These are phyloP conservation scores for Calycina herbarum DNA, from an alignment of 2,329 filamentous ascomycete genomes.

Conservation along the genomic window DNA sequence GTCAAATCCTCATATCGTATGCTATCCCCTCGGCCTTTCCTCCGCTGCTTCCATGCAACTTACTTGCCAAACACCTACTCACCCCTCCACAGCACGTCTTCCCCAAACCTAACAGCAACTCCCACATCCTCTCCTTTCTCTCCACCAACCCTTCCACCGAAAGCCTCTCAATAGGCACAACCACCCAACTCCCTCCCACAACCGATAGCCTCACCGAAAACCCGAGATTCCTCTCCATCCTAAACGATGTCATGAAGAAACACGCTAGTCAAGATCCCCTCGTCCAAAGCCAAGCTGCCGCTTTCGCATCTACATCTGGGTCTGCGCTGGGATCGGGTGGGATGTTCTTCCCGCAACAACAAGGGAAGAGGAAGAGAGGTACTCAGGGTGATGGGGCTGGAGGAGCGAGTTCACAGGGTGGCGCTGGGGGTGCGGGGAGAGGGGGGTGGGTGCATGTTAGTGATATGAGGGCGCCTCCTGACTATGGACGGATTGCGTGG, in stretches of 20 bases:
- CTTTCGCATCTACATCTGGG: conserved; percentile 59
- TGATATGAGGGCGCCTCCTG: conserved; percentile 62
- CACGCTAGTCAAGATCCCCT: conserved; percentile 58
- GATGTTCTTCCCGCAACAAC: conserved; percentile 47
- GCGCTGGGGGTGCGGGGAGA: conserved; percentile 57
- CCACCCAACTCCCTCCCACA: conserved; percentile 59
- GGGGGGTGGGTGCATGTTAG: conserved; percentile 67
- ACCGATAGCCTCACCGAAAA: conserved; percentile 62
- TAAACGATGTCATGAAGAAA: conserved; percentile 56
- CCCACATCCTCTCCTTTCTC: conserved; percentile 60
- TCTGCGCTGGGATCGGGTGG: conserved; percentile 54
- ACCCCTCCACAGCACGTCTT: conserved; percentile 52
- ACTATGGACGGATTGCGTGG: conserved; percentile 67
- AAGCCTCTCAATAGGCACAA: conserved; percentile 58
- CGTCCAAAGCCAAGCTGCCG: conserved; percentile 56
- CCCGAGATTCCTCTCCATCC: conserved; percentile 56
- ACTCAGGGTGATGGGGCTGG: conserved; percentile 49
- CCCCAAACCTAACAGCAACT: conserved; percentile 49
- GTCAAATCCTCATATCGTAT: conserved; percentile 37
- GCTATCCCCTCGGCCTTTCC: not conserved
- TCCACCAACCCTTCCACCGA: conserved; percentile 55
- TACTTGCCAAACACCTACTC: not conserved
- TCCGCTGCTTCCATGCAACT: not conserved
- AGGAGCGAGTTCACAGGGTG: conserved; percentile 59
- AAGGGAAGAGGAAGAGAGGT: conserved; percentile 35